Evolutionary conservation across 352 stramenopile species (phyloP).

Genomic region (Phytophthora pistaciae): DNA sequence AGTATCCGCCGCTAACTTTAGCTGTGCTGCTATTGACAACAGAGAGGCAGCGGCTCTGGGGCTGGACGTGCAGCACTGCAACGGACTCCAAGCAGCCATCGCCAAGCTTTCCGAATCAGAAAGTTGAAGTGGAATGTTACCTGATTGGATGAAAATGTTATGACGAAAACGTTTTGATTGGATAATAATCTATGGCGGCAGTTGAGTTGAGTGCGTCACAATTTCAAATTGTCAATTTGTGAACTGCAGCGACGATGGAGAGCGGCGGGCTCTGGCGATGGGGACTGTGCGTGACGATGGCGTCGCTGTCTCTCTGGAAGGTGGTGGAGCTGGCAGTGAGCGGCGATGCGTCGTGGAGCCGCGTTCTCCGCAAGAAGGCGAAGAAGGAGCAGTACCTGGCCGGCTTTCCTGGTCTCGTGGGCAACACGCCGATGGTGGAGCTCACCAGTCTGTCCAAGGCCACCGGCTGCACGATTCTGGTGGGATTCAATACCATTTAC

Average conservation of each 20-base stretch:
- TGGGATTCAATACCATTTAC: conserved; percentile 19
- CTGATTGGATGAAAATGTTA: conserved; percentile 58
- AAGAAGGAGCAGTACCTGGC: conserved; percentile 33
- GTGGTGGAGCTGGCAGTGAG: conserved; percentile 52
- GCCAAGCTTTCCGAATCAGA: conserved; percentile 37
- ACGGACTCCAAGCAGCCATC: conserved; percentile 28
- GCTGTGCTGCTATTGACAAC: background rate
- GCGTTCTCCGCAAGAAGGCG: conserved; percentile 28
- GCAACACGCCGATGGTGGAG: conserved; percentile 94
- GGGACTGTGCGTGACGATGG: conserved; percentile 61
- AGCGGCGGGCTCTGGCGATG: conserved; percentile 55
- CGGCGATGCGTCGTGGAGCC: conserved; percentile 15
- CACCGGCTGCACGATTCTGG: conserved; percentile 92
- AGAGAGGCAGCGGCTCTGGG: conserved; percentile 65
- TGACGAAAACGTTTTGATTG: conserved; percentile 34
- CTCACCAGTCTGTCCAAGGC: conserved; percentile 91
- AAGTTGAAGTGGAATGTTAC: conserved; percentile 24
- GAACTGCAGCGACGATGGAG: conserved; percentile 29
- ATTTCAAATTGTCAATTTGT: no score
- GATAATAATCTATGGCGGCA: conserved; percentile 38
- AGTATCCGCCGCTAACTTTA: conserved; percentile 9
- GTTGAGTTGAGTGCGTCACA: conserved; percentile 33
- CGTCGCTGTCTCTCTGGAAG: conserved; percentile 81
- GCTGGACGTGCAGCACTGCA: conserved; percentile 52
- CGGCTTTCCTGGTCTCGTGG: conserved; percentile 90